phyloP scores from a whole-genome alignment of 2,329 filamentous ascomycete species.

The Cladosporium sphaerospermum region DNA sequence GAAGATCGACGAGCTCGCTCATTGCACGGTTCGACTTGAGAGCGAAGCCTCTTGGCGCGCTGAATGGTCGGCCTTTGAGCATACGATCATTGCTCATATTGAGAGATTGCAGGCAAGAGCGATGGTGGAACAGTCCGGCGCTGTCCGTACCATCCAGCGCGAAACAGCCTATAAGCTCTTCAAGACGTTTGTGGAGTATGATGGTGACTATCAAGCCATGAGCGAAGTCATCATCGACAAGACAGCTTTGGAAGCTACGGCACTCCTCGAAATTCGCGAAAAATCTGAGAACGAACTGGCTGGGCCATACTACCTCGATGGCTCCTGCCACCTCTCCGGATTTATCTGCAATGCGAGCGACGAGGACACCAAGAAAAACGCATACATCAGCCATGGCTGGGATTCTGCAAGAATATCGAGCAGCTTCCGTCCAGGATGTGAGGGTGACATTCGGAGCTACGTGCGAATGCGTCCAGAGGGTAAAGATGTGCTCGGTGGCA shows the following conservation, averaged over 20 bases:
- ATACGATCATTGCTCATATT: constrained; percentile 18
- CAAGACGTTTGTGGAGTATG: constrained; percentile 24
- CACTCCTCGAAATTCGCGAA: constrained; percentile 27
- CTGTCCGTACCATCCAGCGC: constrained; percentile 18
- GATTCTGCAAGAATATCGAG: constrained; percentile 24
- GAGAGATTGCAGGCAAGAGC: constrained; percentile 15
- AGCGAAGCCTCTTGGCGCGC: constrained; percentile 16
- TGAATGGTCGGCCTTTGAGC: constrained; percentile 17
- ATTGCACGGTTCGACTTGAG: constrained; percentile 21
- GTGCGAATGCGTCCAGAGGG: constrained; percentile 28
- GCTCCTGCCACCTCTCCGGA: constrained; percentile 31
- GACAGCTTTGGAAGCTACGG: constrained; percentile 20
- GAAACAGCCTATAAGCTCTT: constrained; percentile 20
- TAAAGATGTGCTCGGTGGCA: constrained; percentile 23
- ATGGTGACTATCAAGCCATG: constrained; percentile 24
- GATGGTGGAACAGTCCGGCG: constrained; percentile 13
- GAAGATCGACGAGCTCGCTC: constrained; percentile 21
- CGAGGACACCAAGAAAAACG: constrained; percentile 24
- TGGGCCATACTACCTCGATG: constrained; percentile 34
- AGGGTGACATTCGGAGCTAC: constrained; percentile 22
- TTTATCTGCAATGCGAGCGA: constrained; percentile 35
- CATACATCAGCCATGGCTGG: constrained; percentile 34
- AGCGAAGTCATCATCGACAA: constrained; percentile 22
- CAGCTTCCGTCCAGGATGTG: constrained; percentile 17
- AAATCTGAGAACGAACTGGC: constrained; percentile 24